These are phyloP conservation scores for Eimeria falciformis DNA, from an alignment of 169 alveolate species.

Conservation along the genomic window DNA sequence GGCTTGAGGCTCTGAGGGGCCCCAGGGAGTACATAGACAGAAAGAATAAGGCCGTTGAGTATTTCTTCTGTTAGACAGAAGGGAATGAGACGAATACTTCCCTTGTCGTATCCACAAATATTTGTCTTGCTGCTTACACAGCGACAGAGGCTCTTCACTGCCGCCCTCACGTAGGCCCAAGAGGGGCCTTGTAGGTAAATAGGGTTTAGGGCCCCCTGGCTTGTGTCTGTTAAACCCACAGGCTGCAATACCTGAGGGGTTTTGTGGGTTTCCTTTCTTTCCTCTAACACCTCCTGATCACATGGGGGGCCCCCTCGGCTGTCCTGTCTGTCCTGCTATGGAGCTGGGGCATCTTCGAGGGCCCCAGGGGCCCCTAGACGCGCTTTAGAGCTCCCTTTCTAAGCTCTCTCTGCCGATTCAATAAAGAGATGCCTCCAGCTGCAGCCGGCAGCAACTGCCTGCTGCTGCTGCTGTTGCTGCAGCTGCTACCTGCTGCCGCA, in stretches of 20 bases:
- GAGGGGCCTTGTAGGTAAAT: too few species aligned
- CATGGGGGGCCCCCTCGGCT: not conserved
- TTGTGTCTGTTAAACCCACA: not conserved
- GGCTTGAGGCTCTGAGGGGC: too few species aligned
- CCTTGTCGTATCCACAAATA: not conserved
- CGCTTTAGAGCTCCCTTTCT: not conserved
- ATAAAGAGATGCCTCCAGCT: not conserved
- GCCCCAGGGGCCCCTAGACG: not conserved
- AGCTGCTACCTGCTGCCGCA: not conserved
- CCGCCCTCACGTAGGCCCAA: too few species aligned
- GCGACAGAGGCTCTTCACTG: too few species aligned
- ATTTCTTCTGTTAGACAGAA: not conserved
- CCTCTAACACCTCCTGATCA: not conserved
- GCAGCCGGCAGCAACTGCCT: not conserved
- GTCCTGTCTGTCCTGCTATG: not conserved
- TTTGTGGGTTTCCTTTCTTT: not conserved
- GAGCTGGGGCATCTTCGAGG: not conserved
- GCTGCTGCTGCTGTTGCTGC: conserved; percentile 31
- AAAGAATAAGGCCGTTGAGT: not conserved
- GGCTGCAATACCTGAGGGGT: not conserved
- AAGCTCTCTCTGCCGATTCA: not conserved
- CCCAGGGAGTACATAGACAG: not conserved
- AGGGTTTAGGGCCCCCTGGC: not conserved
- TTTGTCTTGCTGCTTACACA: not conserved
- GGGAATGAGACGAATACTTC: not conserved